phyloP scores from a whole-genome alignment of 148 eudicot genomes.

The Mesembryanthemum crystallinum region DNA sequence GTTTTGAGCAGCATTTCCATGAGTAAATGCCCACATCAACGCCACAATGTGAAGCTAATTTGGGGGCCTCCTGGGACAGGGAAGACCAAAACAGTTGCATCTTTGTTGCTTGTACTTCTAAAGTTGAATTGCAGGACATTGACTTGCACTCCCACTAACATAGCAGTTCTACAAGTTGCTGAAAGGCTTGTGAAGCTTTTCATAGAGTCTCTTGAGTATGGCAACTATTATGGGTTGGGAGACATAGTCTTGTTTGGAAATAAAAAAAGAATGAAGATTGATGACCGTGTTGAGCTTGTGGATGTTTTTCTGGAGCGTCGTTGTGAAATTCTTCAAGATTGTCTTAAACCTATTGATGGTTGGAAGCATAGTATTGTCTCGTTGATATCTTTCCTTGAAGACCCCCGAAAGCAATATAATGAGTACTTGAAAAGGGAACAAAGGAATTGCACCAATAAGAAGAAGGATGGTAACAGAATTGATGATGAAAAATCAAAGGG shows the following conservation, averaged over 20 bases:
- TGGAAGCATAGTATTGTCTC: constrained; percentile 35
- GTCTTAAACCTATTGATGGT: constrained; percentile 31
- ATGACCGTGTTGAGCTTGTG: constrained; percentile 34
- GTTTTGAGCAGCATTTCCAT: constrained; percentile 24
- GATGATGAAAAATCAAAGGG: neutral
- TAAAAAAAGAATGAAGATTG: constrained; percentile 36
- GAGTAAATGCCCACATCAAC: constrained; percentile 8
- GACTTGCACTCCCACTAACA: constrained; percentile 61
- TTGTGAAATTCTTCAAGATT: constrained; percentile 16
- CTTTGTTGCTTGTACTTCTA: constrained; percentile 32
- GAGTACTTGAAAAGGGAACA: constrained; percentile 17
- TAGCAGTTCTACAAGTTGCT: constrained; percentile 48
- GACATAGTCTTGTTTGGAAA: constrained; percentile 45
- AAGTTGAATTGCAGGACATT: constrained; percentile 41
- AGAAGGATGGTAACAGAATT: neutral
- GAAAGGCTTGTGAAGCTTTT: constrained; percentile 34
- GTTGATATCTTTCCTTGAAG: constrained; percentile 42
- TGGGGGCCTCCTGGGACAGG: constrained; percentile 84
- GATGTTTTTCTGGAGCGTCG: constrained; percentile 38
- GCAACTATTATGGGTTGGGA: constrained; percentile 36
- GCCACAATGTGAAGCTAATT: constrained; percentile 37
- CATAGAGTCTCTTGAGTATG: neutral
- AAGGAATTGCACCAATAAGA: neutral
- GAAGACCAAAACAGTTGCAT: constrained; percentile 52
- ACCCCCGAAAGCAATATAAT: constrained; percentile 39